Percentiles rank a stretch among this genome's conserved stretches.
These are phyloP conservation scores for Spinacia oleracea DNA, from an alignment of 179 eudicot genomes.

Conservation along the genomic window DNA sequence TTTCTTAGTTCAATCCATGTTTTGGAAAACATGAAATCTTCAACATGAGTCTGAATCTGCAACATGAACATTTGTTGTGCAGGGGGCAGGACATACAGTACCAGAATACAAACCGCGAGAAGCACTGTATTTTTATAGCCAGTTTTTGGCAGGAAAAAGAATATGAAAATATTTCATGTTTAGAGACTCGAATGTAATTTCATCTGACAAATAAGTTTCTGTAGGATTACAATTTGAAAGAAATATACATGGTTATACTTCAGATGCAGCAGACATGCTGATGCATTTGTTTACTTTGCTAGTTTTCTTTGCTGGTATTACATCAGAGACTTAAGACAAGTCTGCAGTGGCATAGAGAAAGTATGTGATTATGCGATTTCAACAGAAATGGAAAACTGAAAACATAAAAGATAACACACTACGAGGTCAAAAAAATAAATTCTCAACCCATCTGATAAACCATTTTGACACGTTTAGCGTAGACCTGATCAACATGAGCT, in stretches of 20 bases:
- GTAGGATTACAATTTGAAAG: neutral
- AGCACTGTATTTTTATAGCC: slow-evolving; percentile 28
- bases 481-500: too few species aligned
- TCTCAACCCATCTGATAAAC: too few species aligned
- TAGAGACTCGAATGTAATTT: neutral
- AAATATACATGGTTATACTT: neutral
- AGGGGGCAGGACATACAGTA: slow-evolving; percentile 37
- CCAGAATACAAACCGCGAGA: slow-evolving; percentile 38
- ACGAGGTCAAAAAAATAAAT: too few species aligned
- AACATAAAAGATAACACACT: neutral
- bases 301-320: neutral
- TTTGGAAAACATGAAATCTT: neutral
- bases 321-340: neutral
- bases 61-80: slow-evolving; percentile 22
- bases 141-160: slow-evolving; percentile 20
- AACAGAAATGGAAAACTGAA: neutral
- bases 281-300: neutral
- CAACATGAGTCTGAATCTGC: slow-evolving; percentile 6
- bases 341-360: neutral
- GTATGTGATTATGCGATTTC: neutral
- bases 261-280: neutral
- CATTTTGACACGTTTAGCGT: too few species aligned
- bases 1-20: too few species aligned
- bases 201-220: slow-evolving; percentile 5
- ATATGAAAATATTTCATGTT: slow-evolving; percentile 16